phyloP scores from a whole-genome alignment of 2,329 filamentous ascomycete species.

The Alternaria tenuissima region DNA sequence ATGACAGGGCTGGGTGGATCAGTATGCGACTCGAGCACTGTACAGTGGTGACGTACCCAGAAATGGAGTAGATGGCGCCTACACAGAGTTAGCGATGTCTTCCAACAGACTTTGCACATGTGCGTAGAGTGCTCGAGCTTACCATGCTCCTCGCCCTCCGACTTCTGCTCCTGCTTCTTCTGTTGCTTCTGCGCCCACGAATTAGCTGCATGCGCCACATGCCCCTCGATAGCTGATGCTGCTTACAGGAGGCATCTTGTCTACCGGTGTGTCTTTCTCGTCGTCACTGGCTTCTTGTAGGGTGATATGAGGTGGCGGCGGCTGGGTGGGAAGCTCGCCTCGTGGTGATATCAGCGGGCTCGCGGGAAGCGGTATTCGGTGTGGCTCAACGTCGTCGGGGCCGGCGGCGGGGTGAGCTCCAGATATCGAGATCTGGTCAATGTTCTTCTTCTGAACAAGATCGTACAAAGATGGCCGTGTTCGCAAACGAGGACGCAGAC shows the following conservation, averaged over 20 bases:
- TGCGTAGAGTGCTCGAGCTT: conserved; percentile 26
- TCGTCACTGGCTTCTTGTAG: conserved; percentile 28
- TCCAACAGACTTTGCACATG: not conserved
- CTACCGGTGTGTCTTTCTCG: conserved; percentile 21
- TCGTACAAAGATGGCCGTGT: conserved; percentile 69
- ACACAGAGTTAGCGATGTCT: conserved; percentile 22
- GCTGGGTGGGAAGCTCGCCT: conserved; percentile 34
- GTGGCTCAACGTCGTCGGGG: conserved; percentile 41
- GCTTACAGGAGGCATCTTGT: conserved; percentile 52
- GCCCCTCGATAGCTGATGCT: conserved; percentile 6
- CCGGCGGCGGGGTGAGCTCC: conserved; percentile 25
- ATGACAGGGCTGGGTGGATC: conserved; percentile 75
- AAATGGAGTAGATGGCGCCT: conserved; percentile 75
- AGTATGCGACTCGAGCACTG: conserved; percentile 32
- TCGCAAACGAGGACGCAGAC: conserved; percentile 66
- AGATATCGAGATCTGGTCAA: conserved; percentile 56
- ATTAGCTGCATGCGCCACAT: conserved; percentile 34
- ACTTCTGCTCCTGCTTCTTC: conserved; percentile 50
- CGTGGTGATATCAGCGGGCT: conserved; percentile 45
- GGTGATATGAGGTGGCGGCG: conserved; percentile 35
- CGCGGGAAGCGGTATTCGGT: conserved; percentile 46
- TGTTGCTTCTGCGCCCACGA: conserved; percentile 40
- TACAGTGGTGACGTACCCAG: conserved; percentile 58
- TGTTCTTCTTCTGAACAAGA: conserved; percentile 62
- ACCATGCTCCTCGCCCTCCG: conserved; percentile 66